Conservation (phyloP, 441 rosid species). For the Adansonia madagascariensis region DNA sequence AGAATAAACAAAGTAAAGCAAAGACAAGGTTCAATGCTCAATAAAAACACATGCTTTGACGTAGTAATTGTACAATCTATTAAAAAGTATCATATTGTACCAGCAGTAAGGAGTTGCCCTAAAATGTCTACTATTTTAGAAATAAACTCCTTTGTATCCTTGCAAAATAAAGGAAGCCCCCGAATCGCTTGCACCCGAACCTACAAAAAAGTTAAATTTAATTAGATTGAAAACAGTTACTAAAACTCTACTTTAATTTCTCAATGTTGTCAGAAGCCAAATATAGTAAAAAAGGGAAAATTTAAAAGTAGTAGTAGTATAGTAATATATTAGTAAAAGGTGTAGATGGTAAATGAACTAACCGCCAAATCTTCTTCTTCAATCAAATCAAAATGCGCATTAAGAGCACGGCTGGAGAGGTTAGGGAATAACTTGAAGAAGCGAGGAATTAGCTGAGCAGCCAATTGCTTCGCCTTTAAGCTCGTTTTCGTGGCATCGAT, state of each 20-base stretch:
- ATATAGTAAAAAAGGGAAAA: background rate
- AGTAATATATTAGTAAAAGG: background rate
- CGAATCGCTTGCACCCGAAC: conserved; percentile 96
- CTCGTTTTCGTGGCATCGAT: conserved; percentile 75
- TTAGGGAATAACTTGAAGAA: conserved; percentile 94
- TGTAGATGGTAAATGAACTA: conserved; percentile 25
- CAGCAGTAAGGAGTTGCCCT: conserved; percentile 73
- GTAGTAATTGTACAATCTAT: background rate
- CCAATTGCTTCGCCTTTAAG: conserved; percentile 84
- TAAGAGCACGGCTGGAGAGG: conserved; percentile 63
- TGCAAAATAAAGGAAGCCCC: conserved; percentile 92
- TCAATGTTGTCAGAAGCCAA: background rate
- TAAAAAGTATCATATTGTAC: conserved; percentile 42
- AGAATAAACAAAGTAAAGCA: conserved; percentile 24
- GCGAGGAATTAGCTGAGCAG: conserved; percentile 96
- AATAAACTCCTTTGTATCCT: conserved; percentile 74
- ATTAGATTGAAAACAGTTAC: background rate
- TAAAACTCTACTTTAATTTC: background rate
- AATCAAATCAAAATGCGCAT: conserved; percentile 82
- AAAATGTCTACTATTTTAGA: conserved; percentile 88
- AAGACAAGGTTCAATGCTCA: background rate
- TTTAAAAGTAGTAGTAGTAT: background rate
- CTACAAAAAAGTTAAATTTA: conserved; percentile 36
- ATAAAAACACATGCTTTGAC: background rate
- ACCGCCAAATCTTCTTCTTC: conserved; percentile 95